Conservation (phyloP, 2,329 filamentous ascomycete genomes). For the Cryphonectria carpinicola region DNA sequence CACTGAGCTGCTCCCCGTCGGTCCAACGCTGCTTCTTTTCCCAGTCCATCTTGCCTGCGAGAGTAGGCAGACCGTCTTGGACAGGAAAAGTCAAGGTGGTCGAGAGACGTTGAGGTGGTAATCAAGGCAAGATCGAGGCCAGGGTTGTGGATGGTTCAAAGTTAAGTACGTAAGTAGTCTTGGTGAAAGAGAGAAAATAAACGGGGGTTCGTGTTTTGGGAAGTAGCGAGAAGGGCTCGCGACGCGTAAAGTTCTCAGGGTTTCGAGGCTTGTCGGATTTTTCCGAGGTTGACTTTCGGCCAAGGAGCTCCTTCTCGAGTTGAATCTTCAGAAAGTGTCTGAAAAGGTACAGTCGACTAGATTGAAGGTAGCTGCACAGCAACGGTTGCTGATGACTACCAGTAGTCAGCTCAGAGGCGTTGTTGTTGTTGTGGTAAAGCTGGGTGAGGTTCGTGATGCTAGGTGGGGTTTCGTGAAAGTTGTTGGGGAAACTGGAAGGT, state of each 20-base stretch:
- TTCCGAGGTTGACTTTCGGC: neutral
- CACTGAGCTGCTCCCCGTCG: neutral
- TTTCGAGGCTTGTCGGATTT: neutral
- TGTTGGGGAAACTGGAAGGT: neutral
- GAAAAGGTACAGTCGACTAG: neutral
- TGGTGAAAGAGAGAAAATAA: neutral
- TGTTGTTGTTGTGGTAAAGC: neutral
- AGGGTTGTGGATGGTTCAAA: too few relatives aligned
- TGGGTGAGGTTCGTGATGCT: too few relatives aligned
- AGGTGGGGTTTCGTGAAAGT: too few relatives aligned
- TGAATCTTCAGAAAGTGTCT: neutral
- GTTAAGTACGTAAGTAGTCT: neutral
- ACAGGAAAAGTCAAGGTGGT: neutral
- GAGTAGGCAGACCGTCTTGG: neutral
- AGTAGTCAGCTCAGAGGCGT: neutral
- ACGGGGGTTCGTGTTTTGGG: neutral
- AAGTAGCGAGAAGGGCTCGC: neutral
- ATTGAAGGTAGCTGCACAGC: neutral
- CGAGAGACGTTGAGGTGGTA: too few relatives aligned
- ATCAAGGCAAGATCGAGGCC: neutral
- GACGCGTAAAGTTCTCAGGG: neutral
- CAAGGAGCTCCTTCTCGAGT: neutral
- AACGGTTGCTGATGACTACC: neutral
- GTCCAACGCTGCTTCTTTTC: too few relatives aligned
- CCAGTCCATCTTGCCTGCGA: too few relatives aligned